Evolutionary conservation across 2,329 filamentous ascomycete species (phyloP), one percentile per base, ranked within the genome.

Genomic region (Alternaria sp.): DNA sequence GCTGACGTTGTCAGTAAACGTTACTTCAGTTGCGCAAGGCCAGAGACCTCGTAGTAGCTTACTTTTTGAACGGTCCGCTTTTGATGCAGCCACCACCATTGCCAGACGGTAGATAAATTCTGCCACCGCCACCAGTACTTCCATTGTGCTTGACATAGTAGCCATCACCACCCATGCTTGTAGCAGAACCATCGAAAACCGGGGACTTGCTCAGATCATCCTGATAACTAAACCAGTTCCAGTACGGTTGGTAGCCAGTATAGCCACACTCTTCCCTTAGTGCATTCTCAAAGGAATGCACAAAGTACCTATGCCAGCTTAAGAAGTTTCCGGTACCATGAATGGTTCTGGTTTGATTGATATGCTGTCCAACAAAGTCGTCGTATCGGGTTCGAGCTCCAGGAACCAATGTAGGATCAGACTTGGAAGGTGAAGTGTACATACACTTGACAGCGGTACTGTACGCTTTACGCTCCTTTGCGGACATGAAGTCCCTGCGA

Each of bases 201-300:
- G 71, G 70, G 3, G 63, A 68, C 5, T 55, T 60, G 5, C 74
- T 66, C 1, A 81, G 79, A 63, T 71, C 52, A 4, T 68, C 58
- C 22, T 64, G 61, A 30, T 63, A 54, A 16, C 54, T 57, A 27
- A 64, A 58, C 82, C 84, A 86, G 71, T 86, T 83, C 78, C 82
- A 83, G 74, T 85, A 86, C 3, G 80, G 80, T 30, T 76, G 73
- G 40, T 69, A 67, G 34, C 66, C 68, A 2, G 59, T 68, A 58
- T 80, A 82, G 12, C 74, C 74, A 52, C 80, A 82, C 53, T 81
- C 80, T 14, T 78, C 52, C 16, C 65, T 71, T 1, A 82, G 65
- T 1, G 78, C 76, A 32, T 75, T 64, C 57, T 82, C 78, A 57
- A 77, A 81, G 0, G 61, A 59, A 53, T 78, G 72, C 5, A 73